Conservation (phyloP, 176 grass and related monocot genomes). For the Rhynchospora tenuis region DNA sequence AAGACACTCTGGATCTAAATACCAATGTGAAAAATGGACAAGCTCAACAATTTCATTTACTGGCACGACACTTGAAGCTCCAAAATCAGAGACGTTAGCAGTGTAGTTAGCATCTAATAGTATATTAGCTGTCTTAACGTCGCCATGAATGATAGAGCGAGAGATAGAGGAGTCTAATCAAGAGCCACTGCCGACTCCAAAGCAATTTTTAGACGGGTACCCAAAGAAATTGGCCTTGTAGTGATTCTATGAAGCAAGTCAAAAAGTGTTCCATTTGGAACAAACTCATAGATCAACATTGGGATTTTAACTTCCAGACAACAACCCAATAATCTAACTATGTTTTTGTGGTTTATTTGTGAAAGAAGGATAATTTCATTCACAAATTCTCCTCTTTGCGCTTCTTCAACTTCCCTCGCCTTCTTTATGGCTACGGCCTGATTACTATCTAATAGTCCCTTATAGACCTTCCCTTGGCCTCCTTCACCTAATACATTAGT, state of each 20-base stretch:
- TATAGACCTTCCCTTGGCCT: conserved; percentile 29
- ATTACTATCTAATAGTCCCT: no score
- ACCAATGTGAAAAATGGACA: not conserved
- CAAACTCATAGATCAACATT: conserved; percentile 35
- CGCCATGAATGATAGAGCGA: conserved; percentile 22
- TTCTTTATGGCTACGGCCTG: no score
- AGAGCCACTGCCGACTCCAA: conserved; percentile 22
- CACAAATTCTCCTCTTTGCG: no score
- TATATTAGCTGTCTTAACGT: conserved; percentile 33
- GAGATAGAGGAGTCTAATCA: conserved; percentile 21
- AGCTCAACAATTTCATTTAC: not conserved
- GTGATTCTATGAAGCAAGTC: conserved; percentile 12
- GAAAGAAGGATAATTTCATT: no score
- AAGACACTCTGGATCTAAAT: conserved; percentile 15
- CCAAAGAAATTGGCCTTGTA: not conserved
- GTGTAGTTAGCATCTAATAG: conserved; percentile 2
- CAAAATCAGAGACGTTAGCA: conserved; percentile 27
- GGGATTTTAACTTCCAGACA: conserved; percentile 34
- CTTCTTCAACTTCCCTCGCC: no score
- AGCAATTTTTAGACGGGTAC: no score
- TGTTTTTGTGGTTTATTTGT: conserved; percentile 32
- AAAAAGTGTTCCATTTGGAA: conserved; percentile 25
- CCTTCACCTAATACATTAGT: not conserved
- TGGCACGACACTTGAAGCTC: conserved; percentile 11
- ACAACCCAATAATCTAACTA: conserved; percentile 26